Evolutionary conservation across 306 rosid species (phyloP).

Genomic region (Malus sieversii): DNA sequence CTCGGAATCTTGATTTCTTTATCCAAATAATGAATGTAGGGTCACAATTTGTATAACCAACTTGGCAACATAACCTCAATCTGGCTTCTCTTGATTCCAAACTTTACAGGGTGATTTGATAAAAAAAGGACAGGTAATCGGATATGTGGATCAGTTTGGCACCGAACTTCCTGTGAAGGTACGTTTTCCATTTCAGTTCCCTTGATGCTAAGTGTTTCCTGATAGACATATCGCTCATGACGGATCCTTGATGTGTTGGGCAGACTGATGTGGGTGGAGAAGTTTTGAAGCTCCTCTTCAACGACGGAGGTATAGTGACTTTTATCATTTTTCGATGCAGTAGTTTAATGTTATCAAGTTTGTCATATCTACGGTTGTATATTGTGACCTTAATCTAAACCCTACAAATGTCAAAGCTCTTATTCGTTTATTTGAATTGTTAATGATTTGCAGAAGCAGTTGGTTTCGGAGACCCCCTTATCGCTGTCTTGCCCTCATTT

Average conservation of each 20-base stretch:
- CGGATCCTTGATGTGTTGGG: conserved; percentile 33
- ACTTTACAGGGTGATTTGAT: conserved; percentile 68
- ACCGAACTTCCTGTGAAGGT: conserved; percentile 88
- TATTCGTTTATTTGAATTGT: background rate
- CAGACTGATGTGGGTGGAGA: conserved; percentile 92
- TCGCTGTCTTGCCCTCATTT: conserved; percentile 85
- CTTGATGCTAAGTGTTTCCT: conserved; percentile 4
- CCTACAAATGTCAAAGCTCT: background rate
- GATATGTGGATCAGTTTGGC: conserved; percentile 89
- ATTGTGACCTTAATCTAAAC: background rate
- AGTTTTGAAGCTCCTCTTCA: conserved; percentile 76
- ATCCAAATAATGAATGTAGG: background rate
- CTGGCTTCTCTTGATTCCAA: conserved; percentile 18
- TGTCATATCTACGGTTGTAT: background rate
- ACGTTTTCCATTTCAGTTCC: conserved; percentile 15
- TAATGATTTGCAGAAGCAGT: conserved; percentile 66
- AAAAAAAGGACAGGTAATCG: conserved; percentile 84
- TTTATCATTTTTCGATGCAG: background rate
- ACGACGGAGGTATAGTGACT: conserved; percentile 72
- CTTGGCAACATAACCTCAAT: conserved; percentile 3
- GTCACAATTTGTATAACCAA: background rate
- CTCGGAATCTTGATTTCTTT: conserved; percentile 13
- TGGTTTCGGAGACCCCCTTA: conserved; percentile 83
- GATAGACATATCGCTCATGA: conserved; percentile 13
- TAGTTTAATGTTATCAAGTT: background rate